Evolutionary conservation across 371 early-diverging fungal genomes (phyloP).

Genomic region (Umbelopsis sp.): DNA sequence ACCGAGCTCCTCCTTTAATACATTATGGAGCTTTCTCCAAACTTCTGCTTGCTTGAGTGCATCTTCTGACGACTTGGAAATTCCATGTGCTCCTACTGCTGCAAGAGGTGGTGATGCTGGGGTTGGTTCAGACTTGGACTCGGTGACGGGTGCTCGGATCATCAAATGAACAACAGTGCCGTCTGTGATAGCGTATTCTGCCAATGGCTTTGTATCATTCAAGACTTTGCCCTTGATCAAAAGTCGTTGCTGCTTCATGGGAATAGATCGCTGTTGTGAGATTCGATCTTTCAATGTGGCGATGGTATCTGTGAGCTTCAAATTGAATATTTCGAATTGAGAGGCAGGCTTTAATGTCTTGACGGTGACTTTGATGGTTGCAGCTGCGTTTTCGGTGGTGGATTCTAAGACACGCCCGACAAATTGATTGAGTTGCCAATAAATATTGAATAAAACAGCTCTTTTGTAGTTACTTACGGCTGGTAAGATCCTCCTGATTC

Average conservation of each 20-base stretch:
- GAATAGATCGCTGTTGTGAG: slow-evolving; percentile 37
- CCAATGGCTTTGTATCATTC: slow-evolving; percentile 54
- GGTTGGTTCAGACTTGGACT: neutral
- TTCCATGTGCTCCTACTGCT: neutral
- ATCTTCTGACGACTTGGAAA: neutral
- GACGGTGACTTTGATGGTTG: slow-evolving; percentile 33
- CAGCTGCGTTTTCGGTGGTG: neutral
- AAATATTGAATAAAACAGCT: too few species aligned
- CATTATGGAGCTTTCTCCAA: slow-evolving; percentile 3
- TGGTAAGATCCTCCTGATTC: neutral
- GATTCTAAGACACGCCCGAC: neutral
- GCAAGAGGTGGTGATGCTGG: neutral
- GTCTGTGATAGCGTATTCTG: slow-evolving; percentile 49
- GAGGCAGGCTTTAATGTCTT: slow-evolving; percentile 54
- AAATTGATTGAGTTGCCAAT: too few species aligned
- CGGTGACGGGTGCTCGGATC: slow-evolving; percentile 47
- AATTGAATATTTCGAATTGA: slow-evolving; percentile 37
- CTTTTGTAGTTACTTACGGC: slow-evolving; percentile 9
- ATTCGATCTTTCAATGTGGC: slow-evolving; percentile 51
- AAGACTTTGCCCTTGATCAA: slow-evolving; percentile 68
- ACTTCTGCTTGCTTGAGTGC: neutral
- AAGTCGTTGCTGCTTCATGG: slow-evolving; percentile 55
- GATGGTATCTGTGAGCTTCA: slow-evolving; percentile 36
- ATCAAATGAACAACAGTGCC: slow-evolving; percentile 58
- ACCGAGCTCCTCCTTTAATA: neutral